phyloP scores from a whole-genome alignment of 768 basidiomycete genomes.

The Macrolepiota fuliginosa region DNA sequence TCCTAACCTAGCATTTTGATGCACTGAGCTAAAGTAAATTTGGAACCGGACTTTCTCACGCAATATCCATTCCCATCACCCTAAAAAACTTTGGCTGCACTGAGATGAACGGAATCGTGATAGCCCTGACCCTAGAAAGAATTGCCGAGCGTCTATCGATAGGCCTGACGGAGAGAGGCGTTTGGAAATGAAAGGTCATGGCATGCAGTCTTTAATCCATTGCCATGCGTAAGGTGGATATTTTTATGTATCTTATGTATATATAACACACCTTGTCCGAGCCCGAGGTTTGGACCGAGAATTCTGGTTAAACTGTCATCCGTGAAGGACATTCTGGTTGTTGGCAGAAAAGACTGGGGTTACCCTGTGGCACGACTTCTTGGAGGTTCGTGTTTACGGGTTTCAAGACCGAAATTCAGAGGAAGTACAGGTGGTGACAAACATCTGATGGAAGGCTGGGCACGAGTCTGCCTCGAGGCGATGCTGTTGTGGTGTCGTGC shows the following conservation, averaged over 20 bases:
- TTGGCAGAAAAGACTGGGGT: background rate
- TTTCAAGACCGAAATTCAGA: background rate
- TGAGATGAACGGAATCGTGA: background rate
- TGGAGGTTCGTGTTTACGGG: background rate
- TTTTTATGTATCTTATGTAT: background rate
- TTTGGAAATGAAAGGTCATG: background rate
- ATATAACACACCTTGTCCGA: background rate
- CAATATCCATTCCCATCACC: background rate
- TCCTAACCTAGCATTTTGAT: background rate
- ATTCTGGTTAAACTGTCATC: background rate
- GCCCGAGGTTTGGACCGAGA: background rate
- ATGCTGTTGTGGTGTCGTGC: background rate
- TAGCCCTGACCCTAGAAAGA: background rate
- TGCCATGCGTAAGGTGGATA: background rate
- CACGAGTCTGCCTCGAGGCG: slow-evolving; percentile 14
- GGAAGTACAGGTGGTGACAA: background rate
- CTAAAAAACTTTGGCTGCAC: background rate
- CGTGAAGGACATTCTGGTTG: background rate
- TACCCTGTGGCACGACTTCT: background rate
- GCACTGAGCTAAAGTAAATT: background rate
- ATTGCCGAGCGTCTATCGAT: background rate
- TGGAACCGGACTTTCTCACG: background rate
- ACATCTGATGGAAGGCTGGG: slow-evolving; percentile 10
- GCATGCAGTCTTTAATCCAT: background rate
- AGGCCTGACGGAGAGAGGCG: background rate